These are phyloP conservation scores for Xylaria intraflava DNA, from an alignment of 495 filamentous ascomycete genomes.

Conservation along the genomic window DNA sequence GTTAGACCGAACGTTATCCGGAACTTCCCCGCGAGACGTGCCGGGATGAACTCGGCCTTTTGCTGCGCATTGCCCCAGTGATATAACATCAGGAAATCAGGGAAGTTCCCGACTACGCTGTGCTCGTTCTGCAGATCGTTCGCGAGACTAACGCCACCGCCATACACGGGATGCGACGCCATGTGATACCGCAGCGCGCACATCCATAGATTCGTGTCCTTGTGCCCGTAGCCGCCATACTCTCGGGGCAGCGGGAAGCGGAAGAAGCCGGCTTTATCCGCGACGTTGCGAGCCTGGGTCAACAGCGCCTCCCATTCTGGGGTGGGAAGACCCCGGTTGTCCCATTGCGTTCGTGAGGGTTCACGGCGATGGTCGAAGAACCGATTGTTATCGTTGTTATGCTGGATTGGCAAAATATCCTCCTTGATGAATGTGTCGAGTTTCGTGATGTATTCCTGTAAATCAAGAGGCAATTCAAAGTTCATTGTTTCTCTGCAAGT, in stretches of 20 bases:
- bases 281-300: constrained; percentile 34
- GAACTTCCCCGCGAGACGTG: constrained; percentile 42
- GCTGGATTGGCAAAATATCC: constrained; percentile 47
- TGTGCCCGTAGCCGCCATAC: constrained; percentile 45
- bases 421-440: constrained; percentile 51
- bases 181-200: constrained; percentile 53
- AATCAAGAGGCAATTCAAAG: constrained; percentile 46
- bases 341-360: constrained; percentile 50
- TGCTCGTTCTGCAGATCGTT: constrained; percentile 60
- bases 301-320: constrained; percentile 51
- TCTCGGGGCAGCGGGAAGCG: constrained; percentile 48
- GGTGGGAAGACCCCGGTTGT: constrained; percentile 43
- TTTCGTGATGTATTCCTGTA: constrained; percentile 36
- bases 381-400: constrained; percentile 46
- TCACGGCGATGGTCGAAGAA: constrained; percentile 59
- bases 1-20: constrained; percentile 53
- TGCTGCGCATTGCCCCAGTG: constrained; percentile 49
- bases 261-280: constrained; percentile 51
- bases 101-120: constrained; percentile 53
- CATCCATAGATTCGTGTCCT: constrained; percentile 52
- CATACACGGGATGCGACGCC: constrained; percentile 34
- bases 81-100: constrained; percentile 50
- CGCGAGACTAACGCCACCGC: constrained; percentile 45
- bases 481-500: constrained; percentile 35
- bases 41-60: constrained; percentile 41